phyloP scores from a whole-genome alignment of 2,329 filamentous ascomycete genomes.

The Dactylellina leptospora region DNA sequence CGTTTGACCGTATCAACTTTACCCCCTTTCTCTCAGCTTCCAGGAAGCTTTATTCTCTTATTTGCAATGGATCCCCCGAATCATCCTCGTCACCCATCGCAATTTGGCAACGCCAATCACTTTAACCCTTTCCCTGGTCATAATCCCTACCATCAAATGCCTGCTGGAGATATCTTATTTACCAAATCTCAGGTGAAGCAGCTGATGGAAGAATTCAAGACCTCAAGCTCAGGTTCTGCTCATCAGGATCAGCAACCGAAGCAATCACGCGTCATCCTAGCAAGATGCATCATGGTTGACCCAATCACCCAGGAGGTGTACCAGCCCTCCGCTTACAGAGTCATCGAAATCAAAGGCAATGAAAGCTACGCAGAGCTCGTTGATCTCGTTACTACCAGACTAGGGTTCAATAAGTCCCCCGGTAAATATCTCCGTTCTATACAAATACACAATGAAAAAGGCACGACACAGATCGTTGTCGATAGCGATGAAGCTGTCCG shows the following conservation, averaged over 20 bases:
- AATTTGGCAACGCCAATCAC: too few species aligned
- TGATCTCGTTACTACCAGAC: constrained; percentile 11
- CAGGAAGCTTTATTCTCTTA: too few species aligned
- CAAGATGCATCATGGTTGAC: constrained; percentile 15
- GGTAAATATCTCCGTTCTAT: constrained; percentile 21
- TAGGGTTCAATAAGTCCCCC: constrained; percentile 22
- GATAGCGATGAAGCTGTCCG: constrained; percentile 19
- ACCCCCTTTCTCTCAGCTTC: not conserved
- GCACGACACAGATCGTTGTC: constrained; percentile 19
- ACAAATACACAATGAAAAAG: constrained; percentile 18
- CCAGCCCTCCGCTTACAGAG: constrained; percentile 22
- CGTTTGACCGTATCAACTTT: too few species aligned
- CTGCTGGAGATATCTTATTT: not conserved
- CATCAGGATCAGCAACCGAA: not conserved
- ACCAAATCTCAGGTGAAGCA: not conserved
- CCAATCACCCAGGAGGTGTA: not conserved
- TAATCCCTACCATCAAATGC: too few species aligned
- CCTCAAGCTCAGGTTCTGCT: not conserved
- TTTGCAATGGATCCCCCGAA: too few species aligned
- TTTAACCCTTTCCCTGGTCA: too few species aligned
- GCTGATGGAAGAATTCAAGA: not conserved
- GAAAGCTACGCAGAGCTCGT: constrained; percentile 15
- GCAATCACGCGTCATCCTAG: constrained; percentile 17
- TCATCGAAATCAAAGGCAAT: constrained; percentile 24
- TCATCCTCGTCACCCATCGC: too few species aligned